These are phyloP conservation scores for Terana coerulea DNA, from an alignment of 768 basidiomycete species.

Conservation along the genomic window DNA sequence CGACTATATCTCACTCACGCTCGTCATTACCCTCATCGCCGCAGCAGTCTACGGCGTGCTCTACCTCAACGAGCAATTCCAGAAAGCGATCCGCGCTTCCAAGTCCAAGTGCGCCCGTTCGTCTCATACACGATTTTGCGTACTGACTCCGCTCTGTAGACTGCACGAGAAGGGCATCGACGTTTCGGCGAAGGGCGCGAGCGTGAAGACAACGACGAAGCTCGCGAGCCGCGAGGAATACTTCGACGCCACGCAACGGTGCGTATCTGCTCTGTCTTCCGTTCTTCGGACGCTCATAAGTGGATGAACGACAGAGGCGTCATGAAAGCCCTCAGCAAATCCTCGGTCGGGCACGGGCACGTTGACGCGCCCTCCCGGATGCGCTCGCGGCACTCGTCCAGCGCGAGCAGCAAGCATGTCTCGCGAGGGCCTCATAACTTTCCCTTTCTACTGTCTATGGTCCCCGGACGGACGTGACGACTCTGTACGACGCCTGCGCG, in stretches of 20 bases:
- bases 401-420: too few relatives aligned
- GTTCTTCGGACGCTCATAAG: background rate
- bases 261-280: background rate
- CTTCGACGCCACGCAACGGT: constrained; percentile 18
- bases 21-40: constrained; percentile 11
- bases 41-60: constrained; percentile 12
- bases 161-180: constrained; percentile 14
- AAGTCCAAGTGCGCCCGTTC: constrained; percentile 1
- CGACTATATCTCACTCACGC: constrained; percentile 11
- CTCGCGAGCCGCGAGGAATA: constrained; percentile 13
- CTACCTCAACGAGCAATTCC: constrained; percentile 5
- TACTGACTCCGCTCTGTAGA: background rate
- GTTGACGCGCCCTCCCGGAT: background rate
- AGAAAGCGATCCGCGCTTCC: background rate
- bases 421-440: too few relatives aligned
- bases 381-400: background rate
- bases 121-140: background rate
- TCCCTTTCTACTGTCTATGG: too few relatives aligned
- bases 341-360: constrained; percentile 5
- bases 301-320: constrained; percentile 11
- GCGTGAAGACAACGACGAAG: constrained; percentile 10
- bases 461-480: too few relatives aligned
- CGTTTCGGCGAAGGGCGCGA: constrained; percentile 11
- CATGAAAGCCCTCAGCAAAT: constrained; percentile 12
- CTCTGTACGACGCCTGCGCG: too few relatives aligned